These are phyloP conservation scores for Erigeron canadensis DNA, from an alignment of 129 eudicot species.

Conservation along the genomic window DNA sequence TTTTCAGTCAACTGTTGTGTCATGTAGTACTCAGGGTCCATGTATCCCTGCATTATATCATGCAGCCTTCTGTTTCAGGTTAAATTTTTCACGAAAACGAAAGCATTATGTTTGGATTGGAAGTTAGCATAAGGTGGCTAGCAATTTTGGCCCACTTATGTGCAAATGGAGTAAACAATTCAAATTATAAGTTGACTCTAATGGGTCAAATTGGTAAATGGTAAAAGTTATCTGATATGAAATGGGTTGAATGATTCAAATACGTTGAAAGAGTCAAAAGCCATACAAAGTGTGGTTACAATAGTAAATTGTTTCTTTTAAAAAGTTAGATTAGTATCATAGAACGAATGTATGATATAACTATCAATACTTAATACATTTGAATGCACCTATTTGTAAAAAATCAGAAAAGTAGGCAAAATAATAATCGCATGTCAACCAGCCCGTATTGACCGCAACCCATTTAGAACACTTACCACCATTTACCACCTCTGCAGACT, in stretches of 20 bases:
- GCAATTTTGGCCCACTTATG: background rate
- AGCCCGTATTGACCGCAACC: background rate
- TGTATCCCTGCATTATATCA: conserved; percentile 44
- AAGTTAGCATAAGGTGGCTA: background rate
- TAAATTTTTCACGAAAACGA: background rate
- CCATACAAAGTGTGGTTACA: too few species aligned
- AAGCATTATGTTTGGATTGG: background rate
- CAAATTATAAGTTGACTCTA: too few species aligned
- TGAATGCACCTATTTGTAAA: background rate
- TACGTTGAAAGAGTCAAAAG: too few species aligned
- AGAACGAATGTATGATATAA: background rate
- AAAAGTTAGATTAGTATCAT: background rate
- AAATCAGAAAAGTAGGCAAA: background rate
- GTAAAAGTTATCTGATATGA: too few species aligned
- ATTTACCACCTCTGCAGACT: background rate
- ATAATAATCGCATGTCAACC: background rate
- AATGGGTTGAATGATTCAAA: too few species aligned
- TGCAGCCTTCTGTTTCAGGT: background rate
- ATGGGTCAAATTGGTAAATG: too few species aligned
- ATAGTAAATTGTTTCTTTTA: too few species aligned
- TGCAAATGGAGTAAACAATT: background rate
- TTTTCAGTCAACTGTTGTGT: conserved; percentile 60
- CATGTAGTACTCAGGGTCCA: conserved; percentile 75
- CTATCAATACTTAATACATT: background rate
- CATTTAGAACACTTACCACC: background rate